Conservation (phyloP, 768 basidiomycete genomes). For the Tephrocybe sp. region DNA sequence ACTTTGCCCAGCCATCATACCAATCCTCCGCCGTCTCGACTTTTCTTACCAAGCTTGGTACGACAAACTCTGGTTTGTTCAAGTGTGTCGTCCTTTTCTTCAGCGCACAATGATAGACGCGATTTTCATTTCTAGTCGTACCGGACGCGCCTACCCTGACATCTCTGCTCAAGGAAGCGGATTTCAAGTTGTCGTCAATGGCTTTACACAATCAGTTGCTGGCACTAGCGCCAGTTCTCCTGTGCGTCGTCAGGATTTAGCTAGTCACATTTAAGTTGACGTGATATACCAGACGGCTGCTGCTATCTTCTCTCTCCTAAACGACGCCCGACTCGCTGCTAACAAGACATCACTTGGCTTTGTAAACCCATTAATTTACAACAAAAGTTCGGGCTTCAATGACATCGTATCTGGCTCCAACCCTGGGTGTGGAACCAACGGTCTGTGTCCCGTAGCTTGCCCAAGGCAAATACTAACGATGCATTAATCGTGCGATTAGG, state of each 20-base stretch:
- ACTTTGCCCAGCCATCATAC: slow-evolving; percentile 54
- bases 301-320: slow-evolving; percentile 56
- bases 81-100: slow-evolving; percentile 38
- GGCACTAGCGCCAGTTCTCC: slow-evolving; percentile 64
- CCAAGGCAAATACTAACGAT: background rate
- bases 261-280: background rate
- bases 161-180: slow-evolving; percentile 51
- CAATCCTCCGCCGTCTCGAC: slow-evolving; percentile 43
- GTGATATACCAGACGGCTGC: slow-evolving; percentile 50
- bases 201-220: slow-evolving; percentile 36
- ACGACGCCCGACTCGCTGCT: slow-evolving; percentile 52
- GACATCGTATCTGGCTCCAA: slow-evolving; percentile 62
- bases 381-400: slow-evolving; percentile 46
- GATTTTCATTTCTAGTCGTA: slow-evolving; percentile 29
- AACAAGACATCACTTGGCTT: slow-evolving; percentile 55
- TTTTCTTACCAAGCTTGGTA: slow-evolving; percentile 48
- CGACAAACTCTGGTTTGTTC: slow-evolving; percentile 44
- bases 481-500: slow-evolving; percentile 20
- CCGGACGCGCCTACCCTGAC: slow-evolving; percentile 60
- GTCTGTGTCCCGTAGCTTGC: slow-evolving; percentile 30
- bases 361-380: slow-evolving; percentile 52
- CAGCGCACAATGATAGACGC: background rate
- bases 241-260: slow-evolving; percentile 29
- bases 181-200: slow-evolving; percentile 60
- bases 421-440: slow-evolving; percentile 59